Evolutionary conservation across 2,329 filamentous ascomycete species (phyloP).

Genomic region (Fusarium sp.): DNA sequence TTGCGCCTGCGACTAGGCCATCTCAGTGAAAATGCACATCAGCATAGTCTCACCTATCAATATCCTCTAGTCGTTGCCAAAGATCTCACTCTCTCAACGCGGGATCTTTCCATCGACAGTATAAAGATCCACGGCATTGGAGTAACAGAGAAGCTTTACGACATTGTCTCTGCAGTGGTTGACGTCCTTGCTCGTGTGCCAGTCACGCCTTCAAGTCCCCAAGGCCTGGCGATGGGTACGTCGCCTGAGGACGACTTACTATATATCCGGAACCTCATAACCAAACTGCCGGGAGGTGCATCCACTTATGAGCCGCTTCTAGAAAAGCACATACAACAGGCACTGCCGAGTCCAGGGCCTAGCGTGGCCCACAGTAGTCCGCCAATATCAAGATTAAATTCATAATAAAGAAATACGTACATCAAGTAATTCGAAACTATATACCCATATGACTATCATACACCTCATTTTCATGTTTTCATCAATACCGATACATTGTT

Average conservation of each 20-base stretch:
- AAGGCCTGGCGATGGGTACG: conserved; percentile 36
- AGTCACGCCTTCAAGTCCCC: conserved; percentile 41
- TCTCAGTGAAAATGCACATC: conserved; percentile 47
- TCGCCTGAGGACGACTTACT: conserved; percentile 50
- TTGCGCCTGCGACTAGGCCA: conserved; percentile 54
- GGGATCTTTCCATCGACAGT: conserved; percentile 50
- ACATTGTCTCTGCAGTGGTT: conserved; percentile 55
- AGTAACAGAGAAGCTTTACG: conserved; percentile 58
- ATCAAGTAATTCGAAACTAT: not conserved
- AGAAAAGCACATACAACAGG: conserved; percentile 52
- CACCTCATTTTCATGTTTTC: not conserved
- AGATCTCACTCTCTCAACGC: conserved; percentile 51
- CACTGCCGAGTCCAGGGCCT: conserved; percentile 41
- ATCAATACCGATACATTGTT: not conserved
- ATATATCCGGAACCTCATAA: conserved; percentile 51
- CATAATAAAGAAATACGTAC: not conserved
- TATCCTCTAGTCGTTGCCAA: conserved; percentile 55
- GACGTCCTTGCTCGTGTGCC: conserved; percentile 57
- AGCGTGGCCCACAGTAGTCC: conserved; percentile 4
- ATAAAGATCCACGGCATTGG: conserved; percentile 56
- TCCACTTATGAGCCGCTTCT: conserved; percentile 52
- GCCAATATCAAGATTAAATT: not conserved
- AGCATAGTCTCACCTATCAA: conserved; percentile 52
- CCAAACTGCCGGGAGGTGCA: conserved; percentile 50
- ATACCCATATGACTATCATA: not conserved